Evolutionary conservation across 148 eudicot genomes (phyloP).

Genomic region (Rhododendron molle): DNA sequence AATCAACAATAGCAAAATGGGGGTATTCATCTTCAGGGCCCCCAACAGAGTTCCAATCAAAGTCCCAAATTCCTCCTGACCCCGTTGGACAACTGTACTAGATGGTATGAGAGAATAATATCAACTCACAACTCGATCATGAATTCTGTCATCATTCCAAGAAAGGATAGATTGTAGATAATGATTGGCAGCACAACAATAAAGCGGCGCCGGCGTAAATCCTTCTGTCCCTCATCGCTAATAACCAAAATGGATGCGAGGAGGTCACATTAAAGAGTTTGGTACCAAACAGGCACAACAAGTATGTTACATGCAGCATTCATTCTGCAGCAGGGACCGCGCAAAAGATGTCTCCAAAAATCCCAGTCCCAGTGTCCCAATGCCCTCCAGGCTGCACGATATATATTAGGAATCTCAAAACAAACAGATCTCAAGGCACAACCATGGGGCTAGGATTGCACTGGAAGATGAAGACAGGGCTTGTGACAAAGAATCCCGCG

Average conservation of each 20-base stretch:
- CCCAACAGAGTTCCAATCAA: not conserved
- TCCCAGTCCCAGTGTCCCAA: too few species aligned
- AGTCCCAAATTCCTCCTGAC: not conserved
- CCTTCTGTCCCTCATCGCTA: not conserved
- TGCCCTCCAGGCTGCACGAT: too few species aligned
- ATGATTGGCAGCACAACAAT: not conserved
- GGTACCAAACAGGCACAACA: not conserved
- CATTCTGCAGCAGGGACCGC: not conserved
- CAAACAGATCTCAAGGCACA: too few species aligned
- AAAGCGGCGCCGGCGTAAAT: not conserved
- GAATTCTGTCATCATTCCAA: too few species aligned
- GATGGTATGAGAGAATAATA: not conserved
- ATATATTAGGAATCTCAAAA: too few species aligned
- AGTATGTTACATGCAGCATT: not conserved
- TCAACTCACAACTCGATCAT: not conserved
- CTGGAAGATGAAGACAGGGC: too few species aligned
- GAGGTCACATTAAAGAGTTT: not conserved
- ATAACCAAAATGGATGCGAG: not conserved
- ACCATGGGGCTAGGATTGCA: too few species aligned
- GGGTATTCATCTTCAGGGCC: not conserved
- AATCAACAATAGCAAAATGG: not conserved
- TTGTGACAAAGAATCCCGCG: too few species aligned
- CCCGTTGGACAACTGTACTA: not conserved
- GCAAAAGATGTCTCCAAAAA: too few species aligned
- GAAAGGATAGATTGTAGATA: not conserved